A percentile compares a stretch with the other conserved stretches of the same genome.
These are phyloP conservation scores for Biancaea sappan DNA, from an alignment of 306 rosid species.

Conservation along the genomic window DNA sequence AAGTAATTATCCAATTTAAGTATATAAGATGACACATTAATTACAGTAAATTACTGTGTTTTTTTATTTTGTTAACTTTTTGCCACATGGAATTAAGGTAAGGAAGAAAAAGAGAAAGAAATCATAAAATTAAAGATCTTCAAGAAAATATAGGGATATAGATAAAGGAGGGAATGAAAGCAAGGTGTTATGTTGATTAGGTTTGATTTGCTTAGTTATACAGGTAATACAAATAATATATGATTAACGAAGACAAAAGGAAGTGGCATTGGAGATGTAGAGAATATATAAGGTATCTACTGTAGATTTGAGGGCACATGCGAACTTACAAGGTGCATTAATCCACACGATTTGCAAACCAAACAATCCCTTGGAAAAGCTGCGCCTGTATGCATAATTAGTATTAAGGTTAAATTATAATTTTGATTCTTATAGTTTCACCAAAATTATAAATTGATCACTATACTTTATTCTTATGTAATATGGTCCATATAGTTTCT, in stretches of 20 bases:
- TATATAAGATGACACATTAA: too few relatives aligned
- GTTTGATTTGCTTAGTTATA: constrained; percentile 40
- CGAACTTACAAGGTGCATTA: constrained; percentile 48
- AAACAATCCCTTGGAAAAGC: constrained; percentile 49
- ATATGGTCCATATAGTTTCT: too few relatives aligned
- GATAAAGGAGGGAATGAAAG: constrained; percentile 28
- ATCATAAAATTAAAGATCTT: not conserved
- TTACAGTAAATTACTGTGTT: too few relatives aligned
- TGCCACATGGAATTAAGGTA: too few relatives aligned
- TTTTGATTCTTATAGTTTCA: too few relatives aligned
- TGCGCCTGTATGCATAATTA: too few relatives aligned
- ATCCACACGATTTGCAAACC: constrained; percentile 56
- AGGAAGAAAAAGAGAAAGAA: too few relatives aligned
- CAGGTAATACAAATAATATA: not conserved
- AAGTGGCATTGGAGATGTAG: constrained; percentile 57
- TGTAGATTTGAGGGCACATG: constrained; percentile 78
- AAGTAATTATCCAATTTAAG: too few relatives aligned
- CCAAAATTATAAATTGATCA: too few relatives aligned
- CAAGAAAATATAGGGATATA: not conserved
- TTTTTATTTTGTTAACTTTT: too few relatives aligned
- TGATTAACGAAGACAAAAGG: constrained; percentile 43
- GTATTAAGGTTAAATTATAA: too few relatives aligned
- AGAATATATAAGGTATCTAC: constrained; percentile 58
- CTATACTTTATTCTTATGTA: too few relatives aligned
- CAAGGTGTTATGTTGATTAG: constrained; percentile 38